Evolutionary conservation across 2,329 filamentous ascomycete genomes (phyloP), one percentile per base, ranked within the genome.

Genomic region (Colletotrichum abscissum): DNA sequence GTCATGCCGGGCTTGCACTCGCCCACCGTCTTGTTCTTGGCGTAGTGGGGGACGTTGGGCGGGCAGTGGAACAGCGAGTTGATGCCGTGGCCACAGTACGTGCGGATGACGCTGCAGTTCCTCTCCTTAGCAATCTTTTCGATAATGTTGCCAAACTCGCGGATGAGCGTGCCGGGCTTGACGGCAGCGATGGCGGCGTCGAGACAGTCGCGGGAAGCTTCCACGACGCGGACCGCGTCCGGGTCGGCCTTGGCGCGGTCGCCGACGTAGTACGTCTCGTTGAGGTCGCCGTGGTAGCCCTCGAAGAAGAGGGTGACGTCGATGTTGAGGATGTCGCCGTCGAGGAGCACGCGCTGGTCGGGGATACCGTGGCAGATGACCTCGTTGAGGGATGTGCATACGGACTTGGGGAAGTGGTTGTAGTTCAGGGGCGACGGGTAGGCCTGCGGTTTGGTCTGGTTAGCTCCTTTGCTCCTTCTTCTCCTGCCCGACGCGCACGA

Each of bases 361-460:
- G 97, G 97, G 76, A 99, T 99, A 66, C 97, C 97, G 87, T 99
- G 97, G 86, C 97, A 99, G 82, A 99, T 98, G 76, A 98, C 94
- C 84, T 99, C 97, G 86, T 99, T 99, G 63, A 94, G 86, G 3
- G 96, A 98, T 3, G 96, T 98, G 85, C 97, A 99, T 75, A 98
- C 94, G 0, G 97, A 99, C 86, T 99, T 99, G 76, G 97, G 97
- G 85, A 98, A 99, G 83, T 95, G 88, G 86, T 94, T 94, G 85
- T 98, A 98, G 86, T 98, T 98, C 42, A 98, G 87, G 1, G 96
- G 95, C 1, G 96, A 98, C 0, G 96, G 96, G 81, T 98, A 98
- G 11, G 95, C 94, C 95, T 98, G 75, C 58, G 72, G 16, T 42
- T 42, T 16, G 6, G 16, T 19, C 38, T 42, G 35, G 8, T 38